Evolutionary conservation across 768 basidiomycete species (phyloP).

Genomic region (Auricularia sp.): DNA sequence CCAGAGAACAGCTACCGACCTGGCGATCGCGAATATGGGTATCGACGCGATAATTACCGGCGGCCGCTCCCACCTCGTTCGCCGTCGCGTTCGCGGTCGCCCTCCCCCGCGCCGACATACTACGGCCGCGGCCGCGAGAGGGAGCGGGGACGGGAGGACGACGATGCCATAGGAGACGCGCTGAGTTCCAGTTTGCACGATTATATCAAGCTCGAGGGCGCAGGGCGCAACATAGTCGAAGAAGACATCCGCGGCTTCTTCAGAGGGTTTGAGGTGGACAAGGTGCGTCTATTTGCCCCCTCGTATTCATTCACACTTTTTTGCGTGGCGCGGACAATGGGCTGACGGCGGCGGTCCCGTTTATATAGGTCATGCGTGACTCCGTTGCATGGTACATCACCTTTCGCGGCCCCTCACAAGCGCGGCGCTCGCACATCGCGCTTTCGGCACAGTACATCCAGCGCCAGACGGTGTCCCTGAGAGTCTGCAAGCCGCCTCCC

Average conservation of each 20-base stretch:
- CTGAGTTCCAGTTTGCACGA: constrained; percentile 57
- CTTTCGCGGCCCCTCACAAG: constrained; percentile 52
- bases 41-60: constrained; percentile 14
- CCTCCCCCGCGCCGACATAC: constrained; percentile 9
- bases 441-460: constrained; percentile 41
- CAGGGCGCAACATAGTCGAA: constrained; percentile 41
- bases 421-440: constrained; percentile 58
- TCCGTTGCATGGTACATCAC: constrained; percentile 72
- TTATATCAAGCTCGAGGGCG: constrained; percentile 50
- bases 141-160: not conserved
- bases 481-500: constrained; percentile 35
- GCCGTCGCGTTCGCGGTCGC: constrained; percentile 33
- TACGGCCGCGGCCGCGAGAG: not conserved
- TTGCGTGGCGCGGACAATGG: constrained; percentile 5
- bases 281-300: constrained; percentile 36
- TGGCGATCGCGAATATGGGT: not conserved
- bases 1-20: not conserved
- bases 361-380: constrained; percentile 55
- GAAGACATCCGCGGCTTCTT: constrained; percentile 64
- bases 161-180: constrained; percentile 32
- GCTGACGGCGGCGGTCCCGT: constrained; percentile 6
- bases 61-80: constrained; percentile 31
- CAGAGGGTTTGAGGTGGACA: constrained; percentile 58
- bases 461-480: constrained; percentile 50
- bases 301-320: constrained; percentile 4